Evolutionary conservation across 768 basidiomycete species (phyloP).

Genomic region (Kwoniella newhampshirensis): DNA sequence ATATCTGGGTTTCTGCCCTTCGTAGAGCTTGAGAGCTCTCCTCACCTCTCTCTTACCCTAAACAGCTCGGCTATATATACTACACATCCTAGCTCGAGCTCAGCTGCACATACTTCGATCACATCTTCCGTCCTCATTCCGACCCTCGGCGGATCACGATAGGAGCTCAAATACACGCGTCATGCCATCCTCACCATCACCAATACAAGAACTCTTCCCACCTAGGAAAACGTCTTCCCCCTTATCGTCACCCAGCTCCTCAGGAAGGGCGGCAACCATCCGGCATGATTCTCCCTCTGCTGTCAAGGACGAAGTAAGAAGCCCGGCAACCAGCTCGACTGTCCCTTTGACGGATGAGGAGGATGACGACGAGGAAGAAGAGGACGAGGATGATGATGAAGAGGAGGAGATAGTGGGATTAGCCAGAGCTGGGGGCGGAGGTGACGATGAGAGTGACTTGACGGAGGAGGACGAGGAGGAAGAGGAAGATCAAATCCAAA

Average conservation of each 20-base stretch:
- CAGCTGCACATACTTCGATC: too few relatives aligned
- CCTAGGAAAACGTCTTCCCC: conserved; percentile 15
- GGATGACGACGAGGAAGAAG: conserved; percentile 6
- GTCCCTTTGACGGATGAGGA: conserved; percentile 32
- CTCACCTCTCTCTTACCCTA: too few relatives aligned
- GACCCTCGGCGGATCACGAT: too few relatives aligned
- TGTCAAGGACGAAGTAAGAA: not conserved
- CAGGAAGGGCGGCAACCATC: not conserved
- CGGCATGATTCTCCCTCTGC: not conserved
- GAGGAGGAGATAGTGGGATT: conserved; percentile 15
- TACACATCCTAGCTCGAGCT: too few relatives aligned
- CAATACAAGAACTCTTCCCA: not conserved
- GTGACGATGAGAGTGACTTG: conserved; percentile 26
- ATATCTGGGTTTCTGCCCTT: too few relatives aligned
- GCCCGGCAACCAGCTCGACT: conserved; percentile 12
- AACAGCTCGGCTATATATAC: too few relatives aligned
- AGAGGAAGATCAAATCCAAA: conserved; percentile 7
- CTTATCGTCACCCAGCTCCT: conserved; percentile 12
- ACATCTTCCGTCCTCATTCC: too few relatives aligned
- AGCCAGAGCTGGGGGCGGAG: conserved; percentile 19
- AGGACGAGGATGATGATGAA: conserved; percentile 21
- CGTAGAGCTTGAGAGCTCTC: too few relatives aligned
- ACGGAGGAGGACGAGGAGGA: conserved; percentile 21
- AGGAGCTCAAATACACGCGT: not conserved
- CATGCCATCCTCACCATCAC: not conserved